Conservation (phyloP, 202 grass and related monocot genomes). For the Brachypodium distachyon region DNA sequence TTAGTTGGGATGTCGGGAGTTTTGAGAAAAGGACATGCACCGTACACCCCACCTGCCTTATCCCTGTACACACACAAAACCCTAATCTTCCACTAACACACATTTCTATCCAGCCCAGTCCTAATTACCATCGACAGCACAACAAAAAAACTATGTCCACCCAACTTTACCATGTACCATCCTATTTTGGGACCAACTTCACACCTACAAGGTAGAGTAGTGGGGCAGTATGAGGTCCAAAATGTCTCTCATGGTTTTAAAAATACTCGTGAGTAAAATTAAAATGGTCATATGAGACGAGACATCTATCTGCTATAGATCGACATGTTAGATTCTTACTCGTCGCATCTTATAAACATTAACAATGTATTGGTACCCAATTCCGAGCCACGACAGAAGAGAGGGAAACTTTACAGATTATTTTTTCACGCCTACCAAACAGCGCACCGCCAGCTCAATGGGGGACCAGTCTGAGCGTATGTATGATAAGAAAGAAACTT, state of each 20-base stretch:
- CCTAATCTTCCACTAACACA: not conserved
- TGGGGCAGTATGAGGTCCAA: not conserved
- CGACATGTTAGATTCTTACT: not conserved
- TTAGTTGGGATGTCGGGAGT: constrained; percentile 37
- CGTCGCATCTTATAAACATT: not conserved
- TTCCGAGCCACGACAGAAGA: not conserved
- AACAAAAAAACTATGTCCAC: not conserved
- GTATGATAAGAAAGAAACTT: not conserved
- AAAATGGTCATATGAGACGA: not conserved
- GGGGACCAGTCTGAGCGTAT: constrained; percentile 7
- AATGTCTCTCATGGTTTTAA: not conserved
- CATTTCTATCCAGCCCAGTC: not conserved
- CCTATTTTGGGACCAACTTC: constrained; percentile 25
- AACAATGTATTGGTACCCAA: not conserved
- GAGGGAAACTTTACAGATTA: not conserved
- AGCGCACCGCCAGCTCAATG: not conserved
- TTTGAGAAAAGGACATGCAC: constrained; percentile 30
- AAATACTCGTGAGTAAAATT: not conserved
- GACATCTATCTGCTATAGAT: accelerated
- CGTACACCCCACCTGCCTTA: constrained; percentile 23
- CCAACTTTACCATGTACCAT: not conserved
- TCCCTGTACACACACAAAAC: not conserved
- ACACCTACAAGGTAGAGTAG: not conserved
- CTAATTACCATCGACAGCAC: constrained; percentile 24
- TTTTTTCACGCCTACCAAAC: not conserved